Evolutionary conservation across 352 stramenopile genomes (phyloP).

Genomic region (Globisporangium solare): DNA sequence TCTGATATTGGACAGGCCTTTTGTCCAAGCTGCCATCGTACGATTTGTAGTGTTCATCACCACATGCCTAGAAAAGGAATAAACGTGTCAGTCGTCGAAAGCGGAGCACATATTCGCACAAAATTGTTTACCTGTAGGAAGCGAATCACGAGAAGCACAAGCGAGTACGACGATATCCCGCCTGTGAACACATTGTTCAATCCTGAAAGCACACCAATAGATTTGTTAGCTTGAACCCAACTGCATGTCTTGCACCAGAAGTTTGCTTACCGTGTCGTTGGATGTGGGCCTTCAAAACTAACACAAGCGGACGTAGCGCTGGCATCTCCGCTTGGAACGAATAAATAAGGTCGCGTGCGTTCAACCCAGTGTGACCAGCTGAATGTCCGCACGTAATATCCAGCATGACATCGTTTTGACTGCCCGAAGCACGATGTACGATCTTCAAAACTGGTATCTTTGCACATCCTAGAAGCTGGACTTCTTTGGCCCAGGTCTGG

Average conservation of each 20-base stretch:
- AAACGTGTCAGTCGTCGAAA: background rate
- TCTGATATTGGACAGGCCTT: background rate
- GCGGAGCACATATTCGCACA: background rate
- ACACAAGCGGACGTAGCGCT: constrained; percentile 90
- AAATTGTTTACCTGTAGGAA: constrained; percentile 81
- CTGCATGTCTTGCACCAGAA: background rate
- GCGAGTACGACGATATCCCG: constrained; percentile 93
- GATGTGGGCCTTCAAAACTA: constrained; percentile 92
- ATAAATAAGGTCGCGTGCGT: constrained; percentile 90
- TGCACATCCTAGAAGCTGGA: constrained; percentile 93
- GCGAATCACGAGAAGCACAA: constrained; percentile 93
- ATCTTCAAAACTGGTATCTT: constrained; percentile 97
- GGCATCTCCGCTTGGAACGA: constrained; percentile 88
- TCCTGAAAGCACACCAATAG: constrained; percentile 38
- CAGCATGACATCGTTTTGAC: constrained; percentile 59
- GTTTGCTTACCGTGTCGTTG: constrained; percentile 39
- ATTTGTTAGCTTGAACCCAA: too few relatives aligned
- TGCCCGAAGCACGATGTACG: constrained; percentile 24
- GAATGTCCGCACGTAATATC: constrained; percentile 96
- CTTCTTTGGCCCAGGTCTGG: constrained; percentile 71
- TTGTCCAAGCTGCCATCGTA: constrained; percentile 20
- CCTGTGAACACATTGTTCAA: constrained; percentile 94
- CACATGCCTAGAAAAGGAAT: constrained; percentile 48
- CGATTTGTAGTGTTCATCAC: constrained; percentile 56
- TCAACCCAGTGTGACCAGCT: constrained; percentile 91